Evolutionary conservation across 2,329 filamentous ascomycete species (phyloP).

Genomic region (Phaeophleospora eucalypticola): DNA sequence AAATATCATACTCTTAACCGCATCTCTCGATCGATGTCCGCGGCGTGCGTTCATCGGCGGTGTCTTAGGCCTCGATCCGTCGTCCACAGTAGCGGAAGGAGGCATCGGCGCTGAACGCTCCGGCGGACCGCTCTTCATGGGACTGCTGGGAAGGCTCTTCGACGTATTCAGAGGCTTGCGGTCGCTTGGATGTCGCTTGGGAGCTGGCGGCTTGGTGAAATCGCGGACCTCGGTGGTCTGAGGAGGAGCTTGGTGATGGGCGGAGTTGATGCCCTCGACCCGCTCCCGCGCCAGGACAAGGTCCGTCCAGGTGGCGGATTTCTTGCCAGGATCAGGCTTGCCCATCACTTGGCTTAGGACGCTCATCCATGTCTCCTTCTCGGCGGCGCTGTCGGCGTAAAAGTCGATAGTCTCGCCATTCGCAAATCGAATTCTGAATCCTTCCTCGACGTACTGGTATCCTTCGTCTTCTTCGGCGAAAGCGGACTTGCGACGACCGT

Average conservation of each 20-base stretch:
- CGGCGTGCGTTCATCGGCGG: conserved; percentile 31
- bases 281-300: conserved; percentile 51
- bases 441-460: conserved; percentile 99
- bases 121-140: conserved; percentile 21
- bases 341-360: conserved; percentile 69
- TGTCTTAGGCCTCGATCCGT: conserved; percentile 24
- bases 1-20: conserved; percentile 39
- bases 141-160: conserved; percentile 26
- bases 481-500: conserved; percentile 73
- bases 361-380: conserved; percentile 95
- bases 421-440: conserved; percentile 96
- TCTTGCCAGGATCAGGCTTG: conserved; percentile 49
- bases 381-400: conserved; percentile 81
- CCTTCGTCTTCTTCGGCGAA: conserved; percentile 98
- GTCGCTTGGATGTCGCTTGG: conserved; percentile 17
- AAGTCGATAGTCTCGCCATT: conserved; percentile 99
- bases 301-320: conserved; percentile 55
- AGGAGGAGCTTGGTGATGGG: conserved; percentile 4
- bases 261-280: conserved; percentile 8
- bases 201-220: conserved; percentile 26
- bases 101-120: conserved; percentile 13
- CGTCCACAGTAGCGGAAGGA: conserved; percentile 12
- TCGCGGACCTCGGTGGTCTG: conserved; percentile 21
- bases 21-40: conserved; percentile 30
- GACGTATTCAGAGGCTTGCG: conserved; percentile 19